These are phyloP conservation scores for Aspergillus amoenus DNA, from an alignment of 2,329 filamentous ascomycete genomes.

Conservation along the genomic window DNA sequence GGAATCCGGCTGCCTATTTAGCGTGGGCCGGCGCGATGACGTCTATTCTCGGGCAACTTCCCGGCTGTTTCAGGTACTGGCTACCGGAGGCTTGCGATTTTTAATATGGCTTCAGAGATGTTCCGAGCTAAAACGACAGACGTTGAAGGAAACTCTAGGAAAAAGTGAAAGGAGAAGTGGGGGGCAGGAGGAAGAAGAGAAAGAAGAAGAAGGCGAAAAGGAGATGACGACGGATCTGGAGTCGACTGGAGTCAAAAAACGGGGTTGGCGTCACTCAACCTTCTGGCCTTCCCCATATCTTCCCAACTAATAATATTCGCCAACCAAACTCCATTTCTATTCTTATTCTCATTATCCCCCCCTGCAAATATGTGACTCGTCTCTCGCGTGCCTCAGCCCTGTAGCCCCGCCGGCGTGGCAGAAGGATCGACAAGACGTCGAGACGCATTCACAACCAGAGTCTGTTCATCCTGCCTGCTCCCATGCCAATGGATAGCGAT, in stretches of 20 bases:
- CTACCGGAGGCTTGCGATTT: neutral
- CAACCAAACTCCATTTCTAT: slow-evolving; percentile 1
- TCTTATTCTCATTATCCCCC: neutral
- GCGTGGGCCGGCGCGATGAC: slow-evolving; percentile 17
- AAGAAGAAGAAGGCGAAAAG: neutral
- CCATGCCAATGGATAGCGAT: neutral
- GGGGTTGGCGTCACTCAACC: slow-evolving; percentile 3
- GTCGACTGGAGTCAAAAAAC: neutral
- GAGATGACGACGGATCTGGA: slow-evolving; percentile 6
- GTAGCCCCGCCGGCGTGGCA: slow-evolving; percentile 5
- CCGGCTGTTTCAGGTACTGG: slow-evolving; percentile 5
- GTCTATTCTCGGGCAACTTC: slow-evolving; percentile 20
- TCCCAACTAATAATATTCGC: neutral
- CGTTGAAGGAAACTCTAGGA: neutral
- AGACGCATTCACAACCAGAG: neutral
- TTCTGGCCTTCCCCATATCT: neutral
- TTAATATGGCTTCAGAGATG: neutral
- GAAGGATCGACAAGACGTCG: slow-evolving; percentile 7
- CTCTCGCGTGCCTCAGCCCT: slow-evolving; percentile 8
- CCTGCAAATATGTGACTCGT: neutral
- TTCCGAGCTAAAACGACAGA: neutral
- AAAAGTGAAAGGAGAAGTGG: neutral
- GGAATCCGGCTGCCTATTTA: slow-evolving; percentile 34
- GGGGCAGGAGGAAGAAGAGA: neutral
- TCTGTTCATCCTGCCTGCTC: neutral